Evolutionary conservation across 225 moss, liverwort and hornwort species (phyloP).

Genomic region (Rhytidiadelphus loreus): DNA sequence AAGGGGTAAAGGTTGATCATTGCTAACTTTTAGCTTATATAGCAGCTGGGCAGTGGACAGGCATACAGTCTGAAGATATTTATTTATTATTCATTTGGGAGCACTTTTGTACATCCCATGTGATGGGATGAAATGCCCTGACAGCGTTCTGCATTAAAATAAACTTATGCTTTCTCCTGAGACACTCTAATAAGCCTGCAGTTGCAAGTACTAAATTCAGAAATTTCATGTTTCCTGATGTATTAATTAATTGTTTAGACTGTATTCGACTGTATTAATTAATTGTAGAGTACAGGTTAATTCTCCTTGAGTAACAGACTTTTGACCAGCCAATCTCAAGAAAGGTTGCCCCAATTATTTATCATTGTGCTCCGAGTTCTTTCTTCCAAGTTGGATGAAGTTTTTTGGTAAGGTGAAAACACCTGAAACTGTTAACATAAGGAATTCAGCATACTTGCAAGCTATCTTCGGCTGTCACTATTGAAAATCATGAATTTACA

Average conservation of each 20-base stretch:
- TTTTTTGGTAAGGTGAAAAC: background rate
- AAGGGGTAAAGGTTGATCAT: background rate
- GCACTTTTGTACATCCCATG: background rate
- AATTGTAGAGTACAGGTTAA: background rate
- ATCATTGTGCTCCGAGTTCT: background rate
- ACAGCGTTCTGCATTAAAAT: background rate
- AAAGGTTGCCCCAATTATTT: background rate
- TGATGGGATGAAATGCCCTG: background rate
- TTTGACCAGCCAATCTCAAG: background rate
- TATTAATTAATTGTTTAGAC: no score
- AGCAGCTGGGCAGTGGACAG: background rate
- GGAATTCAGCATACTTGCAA: background rate
- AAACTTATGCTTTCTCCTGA: background rate
- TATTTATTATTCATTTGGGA: background rate
- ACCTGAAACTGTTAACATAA: background rate
- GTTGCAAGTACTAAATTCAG: background rate
- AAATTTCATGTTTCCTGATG: no score
- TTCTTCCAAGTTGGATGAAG: background rate
- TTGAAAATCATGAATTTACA: background rate
- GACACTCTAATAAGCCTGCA: background rate
- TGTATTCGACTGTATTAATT: background rate
- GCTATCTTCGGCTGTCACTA: fast-evolving
- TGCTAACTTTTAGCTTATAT: background rate
- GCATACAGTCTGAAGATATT: background rate
- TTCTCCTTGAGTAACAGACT: background rate